phyloP scores from a whole-genome alignment of 768 basidiomycete genomes.

The Lactarius pseudohatsudake region DNA sequence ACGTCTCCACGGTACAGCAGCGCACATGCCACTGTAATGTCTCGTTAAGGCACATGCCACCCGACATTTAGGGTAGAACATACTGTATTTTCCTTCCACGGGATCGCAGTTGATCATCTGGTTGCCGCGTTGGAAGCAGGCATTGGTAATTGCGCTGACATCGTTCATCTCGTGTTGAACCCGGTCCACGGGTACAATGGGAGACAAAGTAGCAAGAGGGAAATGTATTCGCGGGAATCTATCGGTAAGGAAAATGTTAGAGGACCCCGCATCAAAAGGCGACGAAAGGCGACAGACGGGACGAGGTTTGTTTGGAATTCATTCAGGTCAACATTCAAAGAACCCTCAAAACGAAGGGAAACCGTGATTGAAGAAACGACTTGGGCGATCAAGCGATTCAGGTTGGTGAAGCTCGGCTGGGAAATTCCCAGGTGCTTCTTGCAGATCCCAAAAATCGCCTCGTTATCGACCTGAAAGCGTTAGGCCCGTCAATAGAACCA shows the following conservation, averaged over 20 bases:
- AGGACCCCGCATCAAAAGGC: conserved; percentile 23
- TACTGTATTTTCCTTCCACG: conserved; percentile 75
- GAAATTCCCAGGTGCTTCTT: conserved; percentile 53
- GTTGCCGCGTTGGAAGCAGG: conserved; percentile 74
- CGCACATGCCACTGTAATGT: conserved; percentile 58
- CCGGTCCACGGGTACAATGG: conserved; percentile 60
- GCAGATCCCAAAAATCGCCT: conserved; percentile 67
- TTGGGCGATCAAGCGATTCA: conserved; percentile 66
- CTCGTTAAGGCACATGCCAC: not conserved
- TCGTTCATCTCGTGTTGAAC: conserved; percentile 68
- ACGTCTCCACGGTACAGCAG: conserved; percentile 75
- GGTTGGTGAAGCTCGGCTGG: conserved; percentile 59
- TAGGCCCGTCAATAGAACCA: not conserved
- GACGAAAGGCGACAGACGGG: conserved; percentile 37
- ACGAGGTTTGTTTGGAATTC: conserved; percentile 72
- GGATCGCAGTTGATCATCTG: conserved; percentile 84
- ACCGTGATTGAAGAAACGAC: conserved; percentile 49
- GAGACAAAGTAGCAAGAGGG: conserved; percentile 64
- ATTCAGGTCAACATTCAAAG: conserved; percentile 65
- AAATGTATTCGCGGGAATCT: conserved; percentile 66
- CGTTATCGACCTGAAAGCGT: conserved; percentile 48
- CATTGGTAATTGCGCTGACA: conserved; percentile 64
- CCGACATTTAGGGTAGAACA: conserved; percentile 26
- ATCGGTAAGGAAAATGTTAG: not conserved
- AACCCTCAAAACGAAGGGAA: conserved; percentile 60